Percentiles rank a stretch among this genome's conserved stretches.
Conservation (phyloP, 345 rosid species). For the Diplotaxis tenuifolia region DNA sequence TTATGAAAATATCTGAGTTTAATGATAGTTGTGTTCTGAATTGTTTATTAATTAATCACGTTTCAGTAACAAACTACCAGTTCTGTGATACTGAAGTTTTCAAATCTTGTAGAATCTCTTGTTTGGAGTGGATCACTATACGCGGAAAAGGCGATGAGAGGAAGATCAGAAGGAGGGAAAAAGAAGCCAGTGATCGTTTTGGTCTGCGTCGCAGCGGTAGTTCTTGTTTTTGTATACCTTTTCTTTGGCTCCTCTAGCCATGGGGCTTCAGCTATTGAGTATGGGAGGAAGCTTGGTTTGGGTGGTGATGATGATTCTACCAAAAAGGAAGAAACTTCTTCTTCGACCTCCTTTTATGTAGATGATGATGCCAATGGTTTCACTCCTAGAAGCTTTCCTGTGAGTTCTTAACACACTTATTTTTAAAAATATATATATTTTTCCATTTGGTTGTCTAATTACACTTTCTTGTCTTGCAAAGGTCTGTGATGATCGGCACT, state of each 20-base stretch:
- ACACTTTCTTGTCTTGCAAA: conserved; percentile 26
- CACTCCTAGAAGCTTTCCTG: conserved; percentile 76
- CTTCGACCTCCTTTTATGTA: conserved; percentile 36
- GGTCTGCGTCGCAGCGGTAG: conserved; percentile 47
- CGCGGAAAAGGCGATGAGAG: conserved; percentile 56
- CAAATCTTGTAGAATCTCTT: conserved; percentile 5
- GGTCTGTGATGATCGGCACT: conserved; percentile 95
- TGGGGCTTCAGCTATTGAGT: conserved; percentile 74
- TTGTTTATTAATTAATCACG: no score
- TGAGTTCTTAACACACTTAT: conserved; percentile 38
- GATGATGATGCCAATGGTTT: conserved; percentile 38
- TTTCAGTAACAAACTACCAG: no score
- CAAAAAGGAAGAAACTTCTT: conserved; percentile 55
- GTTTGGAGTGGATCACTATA: conserved; percentile 8
- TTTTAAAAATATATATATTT: neutral
- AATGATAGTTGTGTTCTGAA: neutral
- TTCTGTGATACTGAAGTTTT: neutral
- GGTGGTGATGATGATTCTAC: conserved; percentile 78
- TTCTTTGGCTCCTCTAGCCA: conserved; percentile 60
- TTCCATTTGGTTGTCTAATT: neutral
- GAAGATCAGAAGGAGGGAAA: conserved; percentile 81
- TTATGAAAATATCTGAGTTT: neutral
- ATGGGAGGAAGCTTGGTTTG: conserved; percentile 83
- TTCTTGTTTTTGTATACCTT: conserved; percentile 68
- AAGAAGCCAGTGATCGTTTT: conserved; percentile 72